Percentiles rank a stretch among this genome's conserved stretches.
Conservation (phyloP, 2,329 filamentous ascomycete species). For the Fusarium brevicatenulatum region DNA sequence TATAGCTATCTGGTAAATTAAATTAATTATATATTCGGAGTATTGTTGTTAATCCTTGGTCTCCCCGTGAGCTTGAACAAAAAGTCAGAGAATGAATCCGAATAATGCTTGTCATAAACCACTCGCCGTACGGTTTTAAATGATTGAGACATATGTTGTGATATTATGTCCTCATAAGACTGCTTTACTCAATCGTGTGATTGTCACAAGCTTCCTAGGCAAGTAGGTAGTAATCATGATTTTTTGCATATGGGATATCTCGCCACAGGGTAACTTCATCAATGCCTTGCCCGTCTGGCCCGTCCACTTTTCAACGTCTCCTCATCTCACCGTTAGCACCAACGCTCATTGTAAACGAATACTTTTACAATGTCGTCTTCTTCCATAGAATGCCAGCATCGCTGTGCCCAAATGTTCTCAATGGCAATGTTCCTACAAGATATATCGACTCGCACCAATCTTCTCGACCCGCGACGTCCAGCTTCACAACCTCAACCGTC, state of each 20-base stretch:
- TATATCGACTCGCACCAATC: constrained; percentile 45
- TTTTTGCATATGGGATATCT: constrained; percentile 50
- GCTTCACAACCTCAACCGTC: neutral
- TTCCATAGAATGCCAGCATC: constrained; percentile 43
- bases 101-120: too few species aligned
- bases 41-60: accelerated
- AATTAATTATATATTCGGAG: neutral
- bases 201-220: constrained; percentile 1
- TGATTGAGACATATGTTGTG: neutral
- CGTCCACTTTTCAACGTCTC: constrained; percentile 21
- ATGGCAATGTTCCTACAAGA: constrained; percentile 51
- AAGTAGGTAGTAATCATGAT: neutral
- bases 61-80: neutral
- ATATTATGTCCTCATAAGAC: too few species aligned
- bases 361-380: constrained; percentile 32
- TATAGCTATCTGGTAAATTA: neutral
- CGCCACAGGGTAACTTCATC: constrained; percentile 16
- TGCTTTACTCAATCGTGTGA: neutral
- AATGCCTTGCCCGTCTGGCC: constrained; percentile 7
- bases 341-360: neutral
- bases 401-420: constrained; percentile 50
- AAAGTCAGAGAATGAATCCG: too few species aligned
- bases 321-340: constrained; percentile 26
- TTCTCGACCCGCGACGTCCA: constrained; percentile 28
- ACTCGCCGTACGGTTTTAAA: neutral